Evolutionary conservation across 106 monocot species (phyloP), one percentile per base, ranked within the genome.

Genomic region (Gastrodia elata): DNA sequence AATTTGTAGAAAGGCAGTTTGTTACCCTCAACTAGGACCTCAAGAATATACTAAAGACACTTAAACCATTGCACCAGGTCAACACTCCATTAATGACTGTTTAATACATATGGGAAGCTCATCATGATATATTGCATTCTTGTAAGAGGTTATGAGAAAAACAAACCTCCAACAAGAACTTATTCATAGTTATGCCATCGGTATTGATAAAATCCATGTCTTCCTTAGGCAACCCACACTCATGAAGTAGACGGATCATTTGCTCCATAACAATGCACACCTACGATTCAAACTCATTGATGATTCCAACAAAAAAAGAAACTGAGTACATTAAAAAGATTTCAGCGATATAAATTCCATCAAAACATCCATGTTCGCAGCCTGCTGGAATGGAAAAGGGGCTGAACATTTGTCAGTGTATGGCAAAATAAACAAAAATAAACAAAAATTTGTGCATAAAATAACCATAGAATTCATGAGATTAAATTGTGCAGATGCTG

Each of bases 241-340:
- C 65, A 75, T 97, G 92, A 68, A 97, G 84, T 82, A 97, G 74
- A 6, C 90, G 83, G 70, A 97, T 86, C 92, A 97, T 97, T 73
- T 97, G 96, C 68, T 97, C 96, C 96, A 97, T 97, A 56, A 97
- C 96, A 76, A 97, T 86, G 81, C 96, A 92, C 76, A 97, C 94
- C 94, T 94, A 48, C 2, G 16, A 70, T 64, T 39, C 32, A 69
- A 13, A 70, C 38, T 30, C 40, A 75, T 61, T 38, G 40, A 26
- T 44, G 35, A 36, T 1, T 13, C 24, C 42, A 64, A 40, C 11
- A 6, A 25, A 35, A 9, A 48, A 44, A 49, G 74, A 39, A 20
- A 28, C 13, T 52, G 22, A 52, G 22, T 52, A 52, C 3, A 52
- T 52, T 22, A 52, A 5, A 52, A n/a, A 52, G 22, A 52, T 52